These are phyloP conservation scores for Sphagnum magellanicum DNA, from an alignment of 228 moss, liverwort and hornwort species.

Conservation along the genomic window DNA sequence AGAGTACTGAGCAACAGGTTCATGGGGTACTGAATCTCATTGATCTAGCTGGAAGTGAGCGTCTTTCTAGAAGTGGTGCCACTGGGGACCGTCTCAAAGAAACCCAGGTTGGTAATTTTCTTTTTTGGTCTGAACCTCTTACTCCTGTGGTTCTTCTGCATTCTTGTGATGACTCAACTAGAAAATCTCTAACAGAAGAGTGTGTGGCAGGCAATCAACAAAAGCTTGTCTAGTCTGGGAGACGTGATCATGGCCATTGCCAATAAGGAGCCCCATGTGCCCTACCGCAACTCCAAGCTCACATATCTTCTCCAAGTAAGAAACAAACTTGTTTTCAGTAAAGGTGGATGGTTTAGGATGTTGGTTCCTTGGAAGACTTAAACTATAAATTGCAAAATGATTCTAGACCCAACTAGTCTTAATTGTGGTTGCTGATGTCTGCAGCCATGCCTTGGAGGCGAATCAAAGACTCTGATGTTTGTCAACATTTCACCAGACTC, in stretches of 20 bases:
- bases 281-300: conserved; percentile 92
- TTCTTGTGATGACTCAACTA: neutral
- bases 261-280: conserved; percentile 90
- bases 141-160: neutral
- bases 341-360: no score
- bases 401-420: no score
- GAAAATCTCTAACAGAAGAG: neutral
- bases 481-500: conserved; percentile 95
- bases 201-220: conserved; percentile 77
- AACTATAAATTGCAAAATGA: no score
- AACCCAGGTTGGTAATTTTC: conserved; percentile 61
- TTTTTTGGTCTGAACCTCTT: neutral
- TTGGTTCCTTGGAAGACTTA: no score
- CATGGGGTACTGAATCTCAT: conserved; percentile 96
- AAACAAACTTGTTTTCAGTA: neutral
- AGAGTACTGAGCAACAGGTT: conserved; percentile 94
- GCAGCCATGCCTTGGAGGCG: conserved; percentile 99
- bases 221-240: conserved; percentile 92
- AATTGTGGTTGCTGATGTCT: neutral
- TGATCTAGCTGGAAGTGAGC: conserved; percentile 97
- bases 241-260: conserved; percentile 94
- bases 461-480: conserved; percentile 98
- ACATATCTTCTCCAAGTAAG: conserved; percentile 96
- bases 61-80: conserved; percentile 89
- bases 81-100: conserved; percentile 95